These are phyloP conservation scores for Ophiostoma angusticollis DNA, from an alignment of 2,329 filamentous ascomycete genomes.

Conservation along the genomic window DNA sequence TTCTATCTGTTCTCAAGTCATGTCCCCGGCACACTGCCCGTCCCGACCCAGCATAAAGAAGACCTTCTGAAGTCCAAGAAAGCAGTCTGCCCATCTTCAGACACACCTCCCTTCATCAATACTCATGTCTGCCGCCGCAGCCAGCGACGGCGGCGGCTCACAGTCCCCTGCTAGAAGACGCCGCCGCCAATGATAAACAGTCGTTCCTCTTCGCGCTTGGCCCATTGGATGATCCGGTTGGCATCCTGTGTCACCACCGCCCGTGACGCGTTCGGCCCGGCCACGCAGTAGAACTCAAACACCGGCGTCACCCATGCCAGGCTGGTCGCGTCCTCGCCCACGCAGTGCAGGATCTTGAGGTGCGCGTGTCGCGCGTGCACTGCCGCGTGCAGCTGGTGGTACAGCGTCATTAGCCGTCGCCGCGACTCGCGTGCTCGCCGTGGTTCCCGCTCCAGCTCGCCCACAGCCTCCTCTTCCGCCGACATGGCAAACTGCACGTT, in stretches of 20 bases:
- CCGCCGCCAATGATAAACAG: slow-evolving; percentile 97
- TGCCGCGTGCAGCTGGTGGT: slow-evolving; percentile 70
- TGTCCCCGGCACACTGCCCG: too few species aligned
- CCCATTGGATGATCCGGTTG: slow-evolving; percentile 84
- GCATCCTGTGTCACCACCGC: slow-evolving; percentile 67
- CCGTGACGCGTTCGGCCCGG: slow-evolving; percentile 55
- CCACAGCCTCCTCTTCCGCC: slow-evolving; percentile 47
- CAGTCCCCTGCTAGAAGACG: slow-evolving; percentile 43
- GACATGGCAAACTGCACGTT: slow-evolving; percentile 97
- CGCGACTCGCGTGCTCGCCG: slow-evolving; percentile 35
- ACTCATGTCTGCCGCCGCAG: not conserved
- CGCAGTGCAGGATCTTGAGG: slow-evolving; percentile 73
- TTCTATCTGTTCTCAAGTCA: too few species aligned
- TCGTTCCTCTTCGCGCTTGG: slow-evolving; percentile 79
- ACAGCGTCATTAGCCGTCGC: slow-evolving; percentile 67
- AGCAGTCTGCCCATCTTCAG: too few species aligned
- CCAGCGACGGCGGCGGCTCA: not conserved
- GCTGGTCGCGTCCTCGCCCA: slow-evolving; percentile 61
- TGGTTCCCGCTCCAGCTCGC: not conserved
- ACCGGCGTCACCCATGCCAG: slow-evolving; percentile 83
- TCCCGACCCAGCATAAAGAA: too few species aligned
- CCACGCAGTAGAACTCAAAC: slow-evolving; percentile 94
- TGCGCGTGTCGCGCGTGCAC: slow-evolving; percentile 77
- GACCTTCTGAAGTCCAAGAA: too few species aligned
- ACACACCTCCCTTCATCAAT: too few species aligned